Conservation (phyloP, 805 yeast species). For the Saccharomycodes ludwigii region DNA sequence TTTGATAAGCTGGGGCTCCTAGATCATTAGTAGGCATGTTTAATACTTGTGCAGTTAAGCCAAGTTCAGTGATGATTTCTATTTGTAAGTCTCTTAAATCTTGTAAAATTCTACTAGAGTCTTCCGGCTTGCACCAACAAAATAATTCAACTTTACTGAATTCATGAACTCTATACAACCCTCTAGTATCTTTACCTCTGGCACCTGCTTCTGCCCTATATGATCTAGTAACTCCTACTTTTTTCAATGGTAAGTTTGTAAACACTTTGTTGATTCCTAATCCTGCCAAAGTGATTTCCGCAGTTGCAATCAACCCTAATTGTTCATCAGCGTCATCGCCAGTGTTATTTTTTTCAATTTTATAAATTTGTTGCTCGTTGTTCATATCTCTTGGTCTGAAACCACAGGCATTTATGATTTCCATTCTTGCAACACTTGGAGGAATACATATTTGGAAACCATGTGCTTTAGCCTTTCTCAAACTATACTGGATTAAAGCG, state of each 20-base stretch:
- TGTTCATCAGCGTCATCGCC: conserved; percentile 25
- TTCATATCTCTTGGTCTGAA: conserved; percentile 86
- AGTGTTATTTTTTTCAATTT: conserved; percentile 31
- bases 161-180: conserved; percentile 90
- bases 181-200: conserved; percentile 83
- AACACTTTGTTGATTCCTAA: conserved; percentile 40
- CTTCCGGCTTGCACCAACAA: conserved; percentile 45
- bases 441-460: conserved; percentile 71
- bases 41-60: conserved; percentile 68
- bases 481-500: conserved; percentile 73
- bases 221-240: conserved; percentile 75
- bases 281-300: conserved; percentile 90
- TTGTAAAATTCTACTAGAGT: conserved; percentile 42
- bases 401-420: conserved; percentile 80
- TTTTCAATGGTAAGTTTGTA: conserved; percentile 38
- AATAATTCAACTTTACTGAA: conserved; percentile 91
- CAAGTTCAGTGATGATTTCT: conserved; percentile 50
- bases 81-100: conserved; percentile 53
- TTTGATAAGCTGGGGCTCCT: conserved; percentile 87
- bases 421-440: conserved; percentile 74
- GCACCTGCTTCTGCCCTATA: conserved; percentile 97
- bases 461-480: conserved; percentile 46
- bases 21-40: conserved; percentile 85
- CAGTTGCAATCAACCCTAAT: conserved; percentile 79
- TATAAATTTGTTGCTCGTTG: conserved; percentile 76